phyloP scores from a whole-genome alignment of 148 eudicot genomes.

The Fagopyrum esculentum region DNA sequence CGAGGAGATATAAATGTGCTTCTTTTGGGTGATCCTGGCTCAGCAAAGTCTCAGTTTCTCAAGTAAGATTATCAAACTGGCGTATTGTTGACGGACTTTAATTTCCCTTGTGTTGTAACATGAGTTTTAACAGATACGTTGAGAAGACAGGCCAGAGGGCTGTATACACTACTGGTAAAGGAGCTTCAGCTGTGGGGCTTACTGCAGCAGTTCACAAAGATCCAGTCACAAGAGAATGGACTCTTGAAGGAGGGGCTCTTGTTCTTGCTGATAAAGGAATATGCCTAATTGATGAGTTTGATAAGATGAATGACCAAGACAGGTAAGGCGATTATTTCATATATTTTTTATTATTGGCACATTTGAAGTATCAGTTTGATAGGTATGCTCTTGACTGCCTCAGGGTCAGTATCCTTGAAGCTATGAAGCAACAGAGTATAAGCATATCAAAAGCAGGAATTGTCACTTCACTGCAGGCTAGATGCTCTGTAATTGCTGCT shows the following conservation, averaged over 20 bases:
- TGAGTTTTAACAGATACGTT: conserved; percentile 46
- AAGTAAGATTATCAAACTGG: conserved; percentile 42
- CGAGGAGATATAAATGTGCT: conserved; percentile 95
- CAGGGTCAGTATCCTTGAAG: conserved; percentile 99
- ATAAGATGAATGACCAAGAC: conserved; percentile 99
- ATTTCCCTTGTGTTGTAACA: neutral
- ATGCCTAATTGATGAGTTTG: conserved; percentile 94
- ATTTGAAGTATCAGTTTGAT: neutral
- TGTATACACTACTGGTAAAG: conserved; percentile 95
- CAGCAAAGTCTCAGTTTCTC: conserved; percentile 94
- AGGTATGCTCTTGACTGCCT: neutral
- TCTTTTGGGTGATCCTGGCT: conserved; percentile 93
- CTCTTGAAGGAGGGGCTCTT: conserved; percentile 98
- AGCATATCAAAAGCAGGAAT: conserved; percentile 99
- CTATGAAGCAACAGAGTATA: conserved; percentile 99
- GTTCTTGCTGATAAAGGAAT: conserved; percentile 94
- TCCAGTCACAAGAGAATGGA: conserved; percentile 97
- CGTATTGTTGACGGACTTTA: neutral
- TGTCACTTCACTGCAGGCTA: conserved; percentile 96
- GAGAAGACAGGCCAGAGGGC: conserved; percentile 98
- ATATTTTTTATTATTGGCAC: neutral
- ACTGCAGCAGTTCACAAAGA: conserved; percentile 98
- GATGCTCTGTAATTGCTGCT: conserved; percentile 98
- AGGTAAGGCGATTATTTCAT: conserved; percentile 30
- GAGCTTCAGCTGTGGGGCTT: conserved; percentile 98